Evolutionary conservation across 148 eudicot genomes (phyloP).

Genomic region (Suaeda aralocaspica): DNA sequence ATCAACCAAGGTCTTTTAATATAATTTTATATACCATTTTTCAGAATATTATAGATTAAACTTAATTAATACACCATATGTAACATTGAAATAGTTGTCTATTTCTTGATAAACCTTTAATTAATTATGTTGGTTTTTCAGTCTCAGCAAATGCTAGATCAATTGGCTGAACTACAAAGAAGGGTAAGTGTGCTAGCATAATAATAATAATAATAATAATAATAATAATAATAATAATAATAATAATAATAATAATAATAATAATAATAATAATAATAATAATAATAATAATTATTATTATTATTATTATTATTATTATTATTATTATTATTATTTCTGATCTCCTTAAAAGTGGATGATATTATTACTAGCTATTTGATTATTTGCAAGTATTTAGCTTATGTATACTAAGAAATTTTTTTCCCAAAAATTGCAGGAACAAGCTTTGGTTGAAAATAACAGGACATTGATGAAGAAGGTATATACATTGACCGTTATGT

Average conservation of each 20-base stretch:
- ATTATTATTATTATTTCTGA: too few species aligned
- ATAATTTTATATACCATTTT: neutral
- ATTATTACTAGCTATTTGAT: neutral
- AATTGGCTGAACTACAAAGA: slow-evolving; percentile 48
- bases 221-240: too few species aligned
- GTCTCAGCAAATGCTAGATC: slow-evolving; percentile 60
- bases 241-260: too few species aligned
- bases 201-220: too few species aligned
- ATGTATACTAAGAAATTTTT: neutral
- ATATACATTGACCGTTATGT: too few species aligned
- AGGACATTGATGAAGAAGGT: slow-evolving; percentile 50
- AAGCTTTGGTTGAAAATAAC: slow-evolving; percentile 49
- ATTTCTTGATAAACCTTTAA: too few species aligned
- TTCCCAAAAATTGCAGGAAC: slow-evolving; percentile 36
- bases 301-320: too few species aligned
- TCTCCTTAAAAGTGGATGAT: neutral
- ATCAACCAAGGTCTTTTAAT: slow-evolving; percentile 71
- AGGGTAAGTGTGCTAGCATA: slow-evolving; percentile 57
- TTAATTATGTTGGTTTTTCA: slow-evolving; percentile 25
- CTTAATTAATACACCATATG: too few species aligned
- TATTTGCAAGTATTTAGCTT: neutral
- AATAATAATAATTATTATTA: too few species aligned
- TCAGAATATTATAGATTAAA: neutral
- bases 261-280: too few species aligned
- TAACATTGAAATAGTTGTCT: too few species aligned